phyloP scores from a whole-genome alignment of 805 yeast species.

The Metschnikowia amazonensis region DNA sequence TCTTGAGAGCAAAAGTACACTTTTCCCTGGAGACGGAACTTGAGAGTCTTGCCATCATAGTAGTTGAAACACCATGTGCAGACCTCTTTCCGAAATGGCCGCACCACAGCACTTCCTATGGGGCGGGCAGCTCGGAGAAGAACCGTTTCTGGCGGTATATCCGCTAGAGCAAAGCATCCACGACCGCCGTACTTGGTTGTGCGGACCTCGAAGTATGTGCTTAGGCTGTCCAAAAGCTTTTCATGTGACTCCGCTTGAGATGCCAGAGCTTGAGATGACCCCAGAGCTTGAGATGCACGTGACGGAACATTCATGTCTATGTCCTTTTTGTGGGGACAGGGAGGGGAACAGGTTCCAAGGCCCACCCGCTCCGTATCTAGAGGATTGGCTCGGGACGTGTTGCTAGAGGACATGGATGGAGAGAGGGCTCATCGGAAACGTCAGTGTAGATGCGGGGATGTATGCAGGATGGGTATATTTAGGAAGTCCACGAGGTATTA shows the following conservation, averaged over 20 bases:
- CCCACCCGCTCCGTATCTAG: background rate
- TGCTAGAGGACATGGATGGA: background rate
- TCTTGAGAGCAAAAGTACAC: conserved; percentile 49
- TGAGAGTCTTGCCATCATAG: conserved; percentile 45
- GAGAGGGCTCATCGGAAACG: background rate
- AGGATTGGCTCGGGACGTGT: background rate
- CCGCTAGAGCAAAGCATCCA: conserved; percentile 50
- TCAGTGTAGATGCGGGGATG: background rate
- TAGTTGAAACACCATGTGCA: conserved; percentile 54
- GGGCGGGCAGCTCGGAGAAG: conserved; percentile 41
- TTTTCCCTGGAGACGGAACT: conserved; percentile 30
- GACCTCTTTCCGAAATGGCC: conserved; percentile 59
- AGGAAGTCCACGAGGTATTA: too few species aligned
- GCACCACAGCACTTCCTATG: conserved; percentile 44
- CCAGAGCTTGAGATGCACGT: too few species aligned
- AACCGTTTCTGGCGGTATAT: conserved; percentile 39
- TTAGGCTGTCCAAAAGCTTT: conserved; percentile 9
- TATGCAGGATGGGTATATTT: background rate
- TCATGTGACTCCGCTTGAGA: conserved; percentile 3
- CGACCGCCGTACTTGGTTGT: conserved; percentile 53
- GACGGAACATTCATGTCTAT: too few species aligned
- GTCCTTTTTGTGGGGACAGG: too few species aligned
- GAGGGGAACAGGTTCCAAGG: too few species aligned
- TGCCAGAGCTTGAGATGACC: too few species aligned
- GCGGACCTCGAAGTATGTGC: conserved; percentile 26